These are phyloP conservation scores for Ganoderma multipileum DNA, from an alignment of 1,284 basidiomycete genomes.

Conservation along the genomic window DNA sequence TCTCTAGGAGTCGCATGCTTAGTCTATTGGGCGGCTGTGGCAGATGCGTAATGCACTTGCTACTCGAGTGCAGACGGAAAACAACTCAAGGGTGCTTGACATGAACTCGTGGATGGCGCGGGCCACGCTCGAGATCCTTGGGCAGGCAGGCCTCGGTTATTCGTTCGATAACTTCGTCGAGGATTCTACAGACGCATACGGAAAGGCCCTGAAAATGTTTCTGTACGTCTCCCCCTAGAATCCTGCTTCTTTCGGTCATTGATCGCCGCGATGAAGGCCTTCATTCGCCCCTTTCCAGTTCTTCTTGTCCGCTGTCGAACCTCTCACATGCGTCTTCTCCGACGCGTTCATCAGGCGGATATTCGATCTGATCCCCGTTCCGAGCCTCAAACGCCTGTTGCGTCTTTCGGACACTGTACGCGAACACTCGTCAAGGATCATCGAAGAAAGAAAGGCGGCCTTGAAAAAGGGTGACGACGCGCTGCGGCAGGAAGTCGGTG, in stretches of 20 bases:
- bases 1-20: too few relatives aligned
- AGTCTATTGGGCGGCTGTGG: neutral
- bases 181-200: conserved; percentile 33
- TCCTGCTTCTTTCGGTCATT: neutral
- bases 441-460: conserved; percentile 44
- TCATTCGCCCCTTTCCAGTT: neutral
- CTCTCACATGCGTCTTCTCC: conserved; percentile 19
- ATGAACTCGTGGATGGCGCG: conserved; percentile 43
- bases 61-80: conserved; percentile 9
- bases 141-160: conserved; percentile 45
- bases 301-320: neutral
- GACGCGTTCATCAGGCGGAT: conserved; percentile 16
- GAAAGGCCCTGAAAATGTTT: conserved; percentile 39
- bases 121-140: conserved; percentile 44
- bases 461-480: conserved; percentile 35
- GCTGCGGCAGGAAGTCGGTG: conserved; percentile 34
- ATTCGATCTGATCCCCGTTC: conserved; percentile 3
- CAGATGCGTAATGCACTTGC: conserved; percentile 32
- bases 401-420: conserved; percentile 44
- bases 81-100: conserved; percentile 33
- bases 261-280: neutral
- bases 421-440: conserved; percentile 45
- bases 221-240: conserved; percentile 27
- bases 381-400: conserved; percentile 9
- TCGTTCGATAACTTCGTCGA: conserved; percentile 42